These are phyloP conservation scores for Calocybe gambosa DNA, from an alignment of 1,284 basidiomycete species.

Conservation along the genomic window DNA sequence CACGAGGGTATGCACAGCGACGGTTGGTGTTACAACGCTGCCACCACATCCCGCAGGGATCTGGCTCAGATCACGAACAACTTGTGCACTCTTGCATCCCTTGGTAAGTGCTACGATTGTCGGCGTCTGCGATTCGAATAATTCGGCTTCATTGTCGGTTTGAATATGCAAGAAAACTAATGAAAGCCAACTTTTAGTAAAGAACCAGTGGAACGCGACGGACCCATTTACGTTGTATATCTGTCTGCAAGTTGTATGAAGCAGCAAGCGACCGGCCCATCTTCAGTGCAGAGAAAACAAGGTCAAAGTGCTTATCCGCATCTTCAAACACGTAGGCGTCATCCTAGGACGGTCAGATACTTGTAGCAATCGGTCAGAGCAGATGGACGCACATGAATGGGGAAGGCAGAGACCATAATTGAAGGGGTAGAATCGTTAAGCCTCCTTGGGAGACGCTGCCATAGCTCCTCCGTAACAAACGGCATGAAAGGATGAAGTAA, in stretches of 20 bases:
- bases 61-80: conserved; percentile 52
- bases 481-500: conserved; percentile 99
- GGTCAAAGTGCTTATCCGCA: conserved; percentile 83
- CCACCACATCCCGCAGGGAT: conserved; percentile 90
- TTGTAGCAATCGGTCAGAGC: neutral
- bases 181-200: conserved; percentile 7
- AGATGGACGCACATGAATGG: conserved; percentile 56
- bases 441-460: conserved; percentile 91
- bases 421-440: conserved; percentile 78
- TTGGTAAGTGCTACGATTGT: conserved; percentile 86
- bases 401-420: conserved; percentile 88
- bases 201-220: neutral
- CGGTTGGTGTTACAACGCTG: conserved; percentile 68
- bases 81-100: conserved; percentile 71
- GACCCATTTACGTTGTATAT: conserved; percentile 67
- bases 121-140: conserved; percentile 67
- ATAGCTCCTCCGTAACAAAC: conserved; percentile 97
- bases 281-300: conserved; percentile 78
- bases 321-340: conserved; percentile 60
- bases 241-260: conserved; percentile 86
- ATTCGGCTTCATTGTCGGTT: conserved; percentile 51
- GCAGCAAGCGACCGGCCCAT: conserved; percentile 82
- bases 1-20: conserved; percentile 80
- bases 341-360: conserved; percentile 37
- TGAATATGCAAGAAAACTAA: conserved; percentile 81